A percentile compares a stretch with the other conserved stretches of the same genome.
These are phyloP conservation scores for Cyathus olla DNA, from an alignment of 1,284 basidiomycete species.

Conservation along the genomic window DNA sequence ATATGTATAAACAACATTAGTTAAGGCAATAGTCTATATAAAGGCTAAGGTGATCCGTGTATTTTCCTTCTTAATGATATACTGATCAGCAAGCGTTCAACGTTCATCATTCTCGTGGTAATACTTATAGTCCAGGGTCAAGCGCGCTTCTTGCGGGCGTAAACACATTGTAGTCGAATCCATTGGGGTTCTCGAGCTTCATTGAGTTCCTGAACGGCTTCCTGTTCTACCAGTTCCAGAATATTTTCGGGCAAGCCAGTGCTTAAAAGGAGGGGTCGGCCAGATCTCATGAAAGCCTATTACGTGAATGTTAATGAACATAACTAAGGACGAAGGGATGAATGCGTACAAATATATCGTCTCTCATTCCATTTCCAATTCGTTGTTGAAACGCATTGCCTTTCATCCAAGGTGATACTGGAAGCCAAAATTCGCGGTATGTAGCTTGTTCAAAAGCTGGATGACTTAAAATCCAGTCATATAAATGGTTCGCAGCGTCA, in stretches of 20 bases:
- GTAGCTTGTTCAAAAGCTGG: conserved; percentile 66
- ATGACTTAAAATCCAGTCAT: conserved; percentile 63
- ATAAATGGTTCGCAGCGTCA: conserved; percentile 67
- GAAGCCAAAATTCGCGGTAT: conserved; percentile 68
- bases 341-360: conserved; percentile 49
- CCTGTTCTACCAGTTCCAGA: conserved; percentile 62
- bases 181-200: conserved; percentile 59
- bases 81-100: too few relatives aligned
- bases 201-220: conserved; percentile 61
- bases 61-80: too few relatives aligned
- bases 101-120: too few relatives aligned
- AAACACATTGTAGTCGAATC: conserved; percentile 67
- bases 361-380: conserved; percentile 44
- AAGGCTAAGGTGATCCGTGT: too few relatives aligned
- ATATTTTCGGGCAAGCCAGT: conserved; percentile 64
- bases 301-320: not conserved
- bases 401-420: conserved; percentile 59
- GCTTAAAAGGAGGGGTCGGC: conserved; percentile 72
- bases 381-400: conserved; percentile 31
- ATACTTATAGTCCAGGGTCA: too few relatives aligned
- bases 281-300: conserved; percentile 73
- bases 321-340: too few relatives aligned
- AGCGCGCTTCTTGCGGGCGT: conserved; percentile 60
- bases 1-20: too few relatives aligned
- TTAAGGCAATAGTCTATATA: too few relatives aligned